Percentiles rank a stretch among this genome's conserved stretches.
Conservation (phyloP, 192 early-diverging fungal genomes). For the Coemansia asiatica region DNA sequence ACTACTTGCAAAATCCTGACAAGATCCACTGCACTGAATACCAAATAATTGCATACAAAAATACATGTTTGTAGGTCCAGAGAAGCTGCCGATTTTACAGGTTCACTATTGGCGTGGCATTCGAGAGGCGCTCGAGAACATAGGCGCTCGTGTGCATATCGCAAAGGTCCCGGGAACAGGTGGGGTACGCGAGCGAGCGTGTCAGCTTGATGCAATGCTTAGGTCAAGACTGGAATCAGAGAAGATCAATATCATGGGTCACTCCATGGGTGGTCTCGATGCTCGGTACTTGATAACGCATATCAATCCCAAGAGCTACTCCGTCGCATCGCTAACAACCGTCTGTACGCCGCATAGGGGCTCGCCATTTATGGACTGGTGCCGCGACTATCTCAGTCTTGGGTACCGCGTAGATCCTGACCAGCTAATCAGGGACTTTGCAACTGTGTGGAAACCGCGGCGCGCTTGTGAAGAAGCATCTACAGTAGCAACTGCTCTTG, state of each 20-base stretch:
- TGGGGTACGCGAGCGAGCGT: conserved; percentile 72
- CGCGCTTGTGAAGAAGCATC: conserved; percentile 1
- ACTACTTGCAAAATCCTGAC: no score
- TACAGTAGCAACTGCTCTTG: not conserved
- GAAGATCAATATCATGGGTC: conserved; percentile 82
- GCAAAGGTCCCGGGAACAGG: conserved; percentile 76
- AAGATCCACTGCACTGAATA: no score
- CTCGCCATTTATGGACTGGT: conserved; percentile 93
- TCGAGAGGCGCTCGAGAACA: conserved; percentile 68
- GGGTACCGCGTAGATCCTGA: conserved; percentile 60
- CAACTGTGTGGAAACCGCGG: conserved; percentile 39
- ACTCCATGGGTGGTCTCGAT: conserved; percentile 97
- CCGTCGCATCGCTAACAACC: conserved; percentile 81
- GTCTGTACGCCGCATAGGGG: conserved; percentile 94
- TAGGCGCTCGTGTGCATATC: conserved; percentile 81
- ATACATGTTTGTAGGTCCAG: conserved; percentile 70
- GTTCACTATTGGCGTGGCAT: conserved; percentile 86
- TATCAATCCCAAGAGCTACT: conserved; percentile 67
- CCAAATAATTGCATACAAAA: no score
- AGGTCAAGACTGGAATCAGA: conserved; percentile 43
- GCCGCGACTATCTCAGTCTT: conserved; percentile 79
- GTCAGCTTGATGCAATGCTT: conserved; percentile 71
- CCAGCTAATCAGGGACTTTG: conserved; percentile 52
- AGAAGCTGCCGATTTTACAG: conserved; percentile 74
- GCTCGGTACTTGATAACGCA: conserved; percentile 89